phyloP scores from a whole-genome alignment of 192 early-diverging fungal species.

The Umbelopsis sp. region DNA sequence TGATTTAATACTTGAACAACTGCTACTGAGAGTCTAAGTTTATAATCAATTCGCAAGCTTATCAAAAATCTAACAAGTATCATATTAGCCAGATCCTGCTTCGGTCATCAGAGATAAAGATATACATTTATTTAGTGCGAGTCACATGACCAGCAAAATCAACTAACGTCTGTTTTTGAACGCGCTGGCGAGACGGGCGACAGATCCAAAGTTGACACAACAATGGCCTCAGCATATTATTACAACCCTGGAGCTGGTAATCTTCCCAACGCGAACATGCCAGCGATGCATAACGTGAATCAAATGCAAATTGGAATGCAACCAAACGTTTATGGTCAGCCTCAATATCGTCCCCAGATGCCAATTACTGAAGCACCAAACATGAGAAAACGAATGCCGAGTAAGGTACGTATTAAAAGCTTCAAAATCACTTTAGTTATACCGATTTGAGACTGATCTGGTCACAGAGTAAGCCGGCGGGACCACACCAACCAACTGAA shows the following conservation, averaged over 20 bases:
- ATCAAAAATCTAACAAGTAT: too few species aligned
- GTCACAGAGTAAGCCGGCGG: not conserved
- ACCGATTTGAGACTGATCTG: not conserved
- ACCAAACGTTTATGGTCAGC: not conserved
- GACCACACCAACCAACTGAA: constrained; percentile 28
- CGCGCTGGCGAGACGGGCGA: too few species aligned
- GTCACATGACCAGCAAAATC: too few species aligned
- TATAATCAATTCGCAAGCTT: too few species aligned
- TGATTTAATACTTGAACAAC: too few species aligned
- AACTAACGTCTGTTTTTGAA: too few species aligned
- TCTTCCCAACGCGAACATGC: not conserved
- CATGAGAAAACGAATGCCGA: constrained; percentile 32
- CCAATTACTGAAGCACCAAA: constrained; percentile 29
- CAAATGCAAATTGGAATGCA: constrained; percentile 17
- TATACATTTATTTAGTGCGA: too few species aligned
- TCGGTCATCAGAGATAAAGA: too few species aligned
- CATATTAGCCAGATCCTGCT: too few species aligned
- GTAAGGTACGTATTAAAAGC: not conserved
- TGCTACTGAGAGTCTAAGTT: too few species aligned
- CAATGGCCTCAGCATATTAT: constrained; percentile 8
- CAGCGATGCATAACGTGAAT: constrained; percentile 1
- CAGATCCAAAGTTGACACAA: not conserved
- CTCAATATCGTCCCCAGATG: constrained; percentile 16
- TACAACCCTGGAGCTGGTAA: constrained; percentile 12
- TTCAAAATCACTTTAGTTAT: not conserved